phyloP scores from a whole-genome alignment of 768 basidiomycete genomes.

The Galerina sulciceps region DNA sequence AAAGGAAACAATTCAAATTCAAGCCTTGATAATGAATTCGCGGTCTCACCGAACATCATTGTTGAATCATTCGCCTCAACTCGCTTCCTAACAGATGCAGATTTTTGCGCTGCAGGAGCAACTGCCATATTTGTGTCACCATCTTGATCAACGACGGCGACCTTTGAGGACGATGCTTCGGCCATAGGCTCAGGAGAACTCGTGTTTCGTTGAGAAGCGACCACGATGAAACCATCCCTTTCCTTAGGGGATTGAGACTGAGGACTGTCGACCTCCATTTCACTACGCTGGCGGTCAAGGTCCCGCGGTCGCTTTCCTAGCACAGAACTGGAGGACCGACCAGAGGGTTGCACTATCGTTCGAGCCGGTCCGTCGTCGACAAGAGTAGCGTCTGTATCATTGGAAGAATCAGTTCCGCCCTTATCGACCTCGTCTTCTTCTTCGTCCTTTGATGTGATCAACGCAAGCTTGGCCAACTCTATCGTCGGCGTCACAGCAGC shows the following conservation, averaged over 20 bases:
- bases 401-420: constrained; percentile 78
- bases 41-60: constrained; percentile 85
- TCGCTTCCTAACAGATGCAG: constrained; percentile 60
- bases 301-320: constrained; percentile 74
- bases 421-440: constrained; percentile 80
- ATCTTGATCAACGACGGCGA: constrained; percentile 22
- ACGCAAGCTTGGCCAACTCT: constrained; percentile 88
- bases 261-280: constrained; percentile 63
- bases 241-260: constrained; percentile 39
- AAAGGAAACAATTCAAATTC: constrained; percentile 12
- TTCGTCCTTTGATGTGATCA: constrained; percentile 90
- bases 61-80: constrained; percentile 65
- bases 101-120: constrained; percentile 37
- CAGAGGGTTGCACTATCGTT: constrained; percentile 14
- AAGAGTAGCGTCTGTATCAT: constrained; percentile 87
- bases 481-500: constrained; percentile 81
- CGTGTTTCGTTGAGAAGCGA: constrained; percentile 29
- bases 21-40: neutral
- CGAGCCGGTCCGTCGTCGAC: constrained; percentile 72
- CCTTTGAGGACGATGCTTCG: constrained; percentile 38
- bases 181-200: constrained; percentile 32
- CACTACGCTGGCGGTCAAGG: constrained; percentile 40
- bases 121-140: constrained; percentile 41
- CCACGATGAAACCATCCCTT: constrained; percentile 38
- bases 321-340: constrained; percentile 51